Conservation (phyloP, 2,329 filamentous ascomycete genomes). For the Talaromyces sp. region DNA sequence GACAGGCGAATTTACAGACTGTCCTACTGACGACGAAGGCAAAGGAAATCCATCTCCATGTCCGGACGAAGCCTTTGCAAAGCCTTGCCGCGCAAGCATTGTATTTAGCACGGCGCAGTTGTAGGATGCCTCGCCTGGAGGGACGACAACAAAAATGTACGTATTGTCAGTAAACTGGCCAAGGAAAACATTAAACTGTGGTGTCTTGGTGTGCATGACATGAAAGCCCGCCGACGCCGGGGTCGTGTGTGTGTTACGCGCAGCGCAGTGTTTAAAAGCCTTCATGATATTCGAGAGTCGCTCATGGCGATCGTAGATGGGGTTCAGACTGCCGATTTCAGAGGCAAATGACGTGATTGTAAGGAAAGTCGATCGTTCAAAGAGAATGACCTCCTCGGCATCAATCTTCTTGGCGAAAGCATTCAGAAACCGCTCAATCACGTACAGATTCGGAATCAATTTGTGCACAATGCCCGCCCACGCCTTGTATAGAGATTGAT, state of each 20-base stretch:
- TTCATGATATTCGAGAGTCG: slow-evolving; percentile 96
- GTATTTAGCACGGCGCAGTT: slow-evolving; percentile 89
- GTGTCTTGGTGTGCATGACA: slow-evolving; percentile 46
- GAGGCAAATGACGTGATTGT: slow-evolving; percentile 91
- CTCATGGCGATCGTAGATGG: slow-evolving; percentile 88
- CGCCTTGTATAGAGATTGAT: slow-evolving; percentile 94
- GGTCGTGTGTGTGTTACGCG: slow-evolving; percentile 41
- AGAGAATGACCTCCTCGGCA: slow-evolving; percentile 88
- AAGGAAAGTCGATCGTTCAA: slow-evolving; percentile 92
- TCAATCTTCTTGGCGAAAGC: slow-evolving; percentile 80
- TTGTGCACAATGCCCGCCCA: slow-evolving; percentile 99
- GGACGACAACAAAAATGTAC: slow-evolving; percentile 86
- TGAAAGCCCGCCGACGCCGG: slow-evolving; percentile 39
- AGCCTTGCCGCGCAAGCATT: slow-evolving; percentile 76
- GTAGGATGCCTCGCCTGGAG: slow-evolving; percentile 84
- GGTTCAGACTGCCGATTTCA: slow-evolving; percentile 69
- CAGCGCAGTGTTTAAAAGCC: slow-evolving; percentile 82
- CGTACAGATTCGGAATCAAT: slow-evolving; percentile 84
- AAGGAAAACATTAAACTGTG: slow-evolving; percentile 86
- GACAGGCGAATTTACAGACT: background rate
- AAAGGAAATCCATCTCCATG: slow-evolving; percentile 40
- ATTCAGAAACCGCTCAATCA: slow-evolving; percentile 80
- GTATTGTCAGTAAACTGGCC: slow-evolving; percentile 96
- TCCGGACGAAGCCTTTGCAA: slow-evolving; percentile 54
- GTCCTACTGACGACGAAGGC: slow-evolving; percentile 16